Evolutionary conservation across 805 yeast species (phyloP).

Genomic region (Yueomyces sp.): DNA sequence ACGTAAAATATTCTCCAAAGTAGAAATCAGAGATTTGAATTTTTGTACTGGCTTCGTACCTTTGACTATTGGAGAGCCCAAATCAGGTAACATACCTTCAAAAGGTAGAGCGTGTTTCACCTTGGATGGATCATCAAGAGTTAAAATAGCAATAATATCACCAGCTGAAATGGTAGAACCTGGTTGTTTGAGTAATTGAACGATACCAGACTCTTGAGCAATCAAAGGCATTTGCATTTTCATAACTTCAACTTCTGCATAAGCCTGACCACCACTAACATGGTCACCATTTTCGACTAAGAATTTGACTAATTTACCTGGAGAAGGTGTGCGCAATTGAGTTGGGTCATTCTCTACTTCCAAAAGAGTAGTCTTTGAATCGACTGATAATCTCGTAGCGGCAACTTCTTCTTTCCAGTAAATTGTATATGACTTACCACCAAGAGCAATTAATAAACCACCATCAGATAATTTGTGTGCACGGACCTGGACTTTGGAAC

Average conservation of each 20-base stretch:
- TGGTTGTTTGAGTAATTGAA: constrained; percentile 90
- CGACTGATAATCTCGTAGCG: constrained; percentile 89
- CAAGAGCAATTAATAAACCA: constrained; percentile 75
- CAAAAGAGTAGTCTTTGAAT: constrained; percentile 83
- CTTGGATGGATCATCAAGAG: constrained; percentile 92
- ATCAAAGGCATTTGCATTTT: constrained; percentile 98
- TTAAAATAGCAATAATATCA: constrained; percentile 87
- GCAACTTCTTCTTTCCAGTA: constrained; percentile 98
- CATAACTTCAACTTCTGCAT: constrained; percentile 98
- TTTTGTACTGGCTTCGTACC: constrained; percentile 79
- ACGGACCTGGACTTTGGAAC: constrained; percentile 78
- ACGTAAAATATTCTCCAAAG: constrained; percentile 64
- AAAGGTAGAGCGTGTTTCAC: constrained; percentile 94
- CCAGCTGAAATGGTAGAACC: constrained; percentile 97
- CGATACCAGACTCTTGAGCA: constrained; percentile 86
- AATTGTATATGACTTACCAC: constrained; percentile 86
- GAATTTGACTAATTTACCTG: constrained; percentile 91
- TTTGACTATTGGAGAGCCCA: constrained; percentile 68
- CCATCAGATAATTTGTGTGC: constrained; percentile 89
- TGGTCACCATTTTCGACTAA: constrained; percentile 95
- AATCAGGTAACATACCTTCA: constrained; percentile 84
- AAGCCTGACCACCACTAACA: constrained; percentile 79
- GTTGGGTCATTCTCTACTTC: constrained; percentile 98
- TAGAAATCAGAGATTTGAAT: constrained; percentile 42
- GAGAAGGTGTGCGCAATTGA: constrained; percentile 95